Conservation (phyloP, 2,329 filamentous ascomycete genomes). For the Chrysosphaeria jannelii region DNA sequence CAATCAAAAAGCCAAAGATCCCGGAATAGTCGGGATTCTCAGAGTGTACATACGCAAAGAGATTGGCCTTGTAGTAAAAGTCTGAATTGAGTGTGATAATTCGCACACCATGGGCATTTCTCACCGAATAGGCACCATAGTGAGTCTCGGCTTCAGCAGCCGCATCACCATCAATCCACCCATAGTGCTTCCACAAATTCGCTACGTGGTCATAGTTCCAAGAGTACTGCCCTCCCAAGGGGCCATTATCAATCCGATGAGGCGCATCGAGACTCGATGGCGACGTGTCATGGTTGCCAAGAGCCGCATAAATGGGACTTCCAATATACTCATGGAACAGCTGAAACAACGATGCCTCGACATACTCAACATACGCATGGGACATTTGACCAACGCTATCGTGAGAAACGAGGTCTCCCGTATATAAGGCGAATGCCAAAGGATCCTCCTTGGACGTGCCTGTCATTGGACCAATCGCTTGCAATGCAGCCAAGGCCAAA, state of each 20-base stretch:
- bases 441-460: conserved; percentile 16
- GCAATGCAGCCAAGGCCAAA: conserved; percentile 21
- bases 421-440: conserved; percentile 25
- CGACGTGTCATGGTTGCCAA: conserved; percentile 26
- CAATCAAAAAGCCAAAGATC: conserved; percentile 21
- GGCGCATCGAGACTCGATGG: conserved; percentile 22
- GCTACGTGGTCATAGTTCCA: conserved; percentile 22
- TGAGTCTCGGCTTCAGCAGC: conserved; percentile 12
- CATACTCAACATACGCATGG: conserved; percentile 19
- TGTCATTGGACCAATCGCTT: conserved; percentile 23
- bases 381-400: conserved; percentile 20
- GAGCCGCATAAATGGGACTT: conserved; percentile 21
- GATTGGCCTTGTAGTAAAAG: conserved; percentile 27
- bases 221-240: conserved; percentile 19
- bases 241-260: conserved; percentile 13
- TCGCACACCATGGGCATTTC: conserved; percentile 16
- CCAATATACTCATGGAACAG: conserved; percentile 25
- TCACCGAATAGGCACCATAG: conserved; percentile 19
- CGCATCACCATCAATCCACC: conserved; percentile 14
- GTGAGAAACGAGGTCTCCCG: conserved; percentile 26
- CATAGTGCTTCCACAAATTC: conserved; percentile 17
- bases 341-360: conserved; percentile 19
- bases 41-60: conserved; percentile 19
- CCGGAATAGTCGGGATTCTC: conserved; percentile 19
- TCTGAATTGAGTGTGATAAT: conserved; percentile 30